Conservation (phyloP, 1,284 basidiomycete species). For the Sphaerobolus stellatus region DNA sequence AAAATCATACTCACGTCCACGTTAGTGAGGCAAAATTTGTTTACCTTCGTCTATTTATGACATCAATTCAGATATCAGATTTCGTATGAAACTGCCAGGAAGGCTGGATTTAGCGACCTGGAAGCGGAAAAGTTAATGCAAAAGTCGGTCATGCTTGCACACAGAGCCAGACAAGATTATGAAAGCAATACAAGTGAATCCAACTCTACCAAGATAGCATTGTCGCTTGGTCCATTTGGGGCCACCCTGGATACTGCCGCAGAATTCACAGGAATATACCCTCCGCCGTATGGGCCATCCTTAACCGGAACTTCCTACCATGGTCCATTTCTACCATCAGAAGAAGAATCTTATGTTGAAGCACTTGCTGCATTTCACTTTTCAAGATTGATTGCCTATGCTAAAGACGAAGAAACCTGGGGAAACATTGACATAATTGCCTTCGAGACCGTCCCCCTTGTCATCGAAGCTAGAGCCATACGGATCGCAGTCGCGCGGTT, state of each 20-base stretch:
- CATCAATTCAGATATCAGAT: constrained; percentile 57
- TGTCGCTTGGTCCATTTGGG: constrained; percentile 77
- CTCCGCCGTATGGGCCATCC: constrained; percentile 69
- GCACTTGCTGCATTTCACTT: constrained; percentile 68
- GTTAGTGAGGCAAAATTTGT: constrained; percentile 37
- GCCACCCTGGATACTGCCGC: constrained; percentile 65
- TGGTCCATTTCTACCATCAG: constrained; percentile 10
- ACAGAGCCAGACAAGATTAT: constrained; percentile 40
- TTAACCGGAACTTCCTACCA: constrained; percentile 5
- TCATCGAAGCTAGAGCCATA: constrained; percentile 66
- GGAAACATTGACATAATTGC: constrained; percentile 59
- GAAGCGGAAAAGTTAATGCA: constrained; percentile 52
- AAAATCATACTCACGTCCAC: constrained; percentile 60
- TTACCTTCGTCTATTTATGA: neutral
- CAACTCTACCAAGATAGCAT: constrained; percentile 47
- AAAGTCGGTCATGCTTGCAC: constrained; percentile 54
- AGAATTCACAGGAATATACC: constrained; percentile 74
- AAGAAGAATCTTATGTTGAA: constrained; percentile 41
- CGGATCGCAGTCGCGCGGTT: constrained; percentile 55
- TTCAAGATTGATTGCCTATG: constrained; percentile 59
- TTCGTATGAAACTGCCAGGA: constrained; percentile 52
- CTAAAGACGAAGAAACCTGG: constrained; percentile 50
- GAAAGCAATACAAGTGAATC: constrained; percentile 15
- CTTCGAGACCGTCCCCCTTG: constrained; percentile 78
- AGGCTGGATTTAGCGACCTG: constrained; percentile 41